Evolutionary conservation across 192 early-diverging fungal genomes (phyloP).

Genomic region (Backusella circina): DNA sequence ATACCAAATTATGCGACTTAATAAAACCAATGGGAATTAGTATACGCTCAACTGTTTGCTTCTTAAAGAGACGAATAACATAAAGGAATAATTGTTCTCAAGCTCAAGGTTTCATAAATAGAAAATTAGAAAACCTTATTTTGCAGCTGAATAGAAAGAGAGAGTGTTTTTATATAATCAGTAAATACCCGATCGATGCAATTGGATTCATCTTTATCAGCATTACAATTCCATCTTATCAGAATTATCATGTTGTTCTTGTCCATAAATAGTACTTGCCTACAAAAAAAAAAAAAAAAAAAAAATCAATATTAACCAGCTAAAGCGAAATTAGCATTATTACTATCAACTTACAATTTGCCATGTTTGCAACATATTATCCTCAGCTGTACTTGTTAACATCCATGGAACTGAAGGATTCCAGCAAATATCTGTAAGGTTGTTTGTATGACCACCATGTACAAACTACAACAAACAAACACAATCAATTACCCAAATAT

Average conservation of each 20-base stretch:
- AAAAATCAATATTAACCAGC: too few species aligned
- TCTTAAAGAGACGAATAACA: background rate
- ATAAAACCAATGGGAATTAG: background rate
- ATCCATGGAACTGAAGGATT: constrained; percentile 94
- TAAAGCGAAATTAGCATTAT: background rate
- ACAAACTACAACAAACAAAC: constrained; percentile 69
- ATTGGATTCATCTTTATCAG: background rate
- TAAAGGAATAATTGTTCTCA: background rate
- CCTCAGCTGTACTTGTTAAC: constrained; percentile 90
- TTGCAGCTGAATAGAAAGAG: background rate
- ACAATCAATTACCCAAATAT: background rate
- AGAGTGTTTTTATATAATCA: too few species aligned
- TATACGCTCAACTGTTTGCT: background rate
- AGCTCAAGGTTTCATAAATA: background rate
- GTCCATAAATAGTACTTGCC: constrained; percentile 27
- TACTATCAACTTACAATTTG: constrained; percentile 83
- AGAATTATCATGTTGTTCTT: constrained; percentile 8
- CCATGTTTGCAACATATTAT: constrained; percentile 98
- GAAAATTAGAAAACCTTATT: background rate
- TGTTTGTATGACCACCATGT: constrained; percentile 97
- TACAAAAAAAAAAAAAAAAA: background rate
- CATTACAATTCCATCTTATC: constrained; percentile 4
- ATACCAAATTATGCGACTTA: background rate
- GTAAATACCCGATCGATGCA: background rate
- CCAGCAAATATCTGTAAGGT: constrained; percentile 95